Base-by-base conservation (phyloP, 176 grass and related monocot species). In the Saccharum officinarum region DNA sequence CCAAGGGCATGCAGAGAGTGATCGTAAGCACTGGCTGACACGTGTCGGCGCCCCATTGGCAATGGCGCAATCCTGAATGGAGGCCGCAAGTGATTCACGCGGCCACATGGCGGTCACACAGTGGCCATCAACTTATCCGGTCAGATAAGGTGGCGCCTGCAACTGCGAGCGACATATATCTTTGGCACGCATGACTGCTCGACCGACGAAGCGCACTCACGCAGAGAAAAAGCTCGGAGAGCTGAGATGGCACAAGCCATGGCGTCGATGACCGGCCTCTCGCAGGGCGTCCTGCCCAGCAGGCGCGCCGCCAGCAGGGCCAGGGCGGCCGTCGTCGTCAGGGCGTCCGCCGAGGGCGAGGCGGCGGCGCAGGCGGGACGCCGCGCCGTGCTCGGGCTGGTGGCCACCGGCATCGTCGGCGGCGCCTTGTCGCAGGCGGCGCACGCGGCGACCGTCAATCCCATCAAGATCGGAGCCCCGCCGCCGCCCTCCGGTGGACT, bases 261-360 rank as follows among this genome's bases (percentile, higher is more conserved):
- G 93, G 93, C 96, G 86, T 98, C 96, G 50, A 98, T 94, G 89
- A 92, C 96, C 63, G 96, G 96, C 61, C 75, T 97, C 17, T 92
- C 92, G 17, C 95, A 85, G 74, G 93, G 83, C 34, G 88, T 95
- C 49, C 62, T 90, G 34, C 85, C 90, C 22, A 31, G 75, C 73
- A 87, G 81, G 26, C 86, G 73, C 22, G 77, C 67, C 6, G 77
- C 59, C 65, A 36, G 72, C 80, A 88, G 87, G 22, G 54, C 91
- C 54, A 80, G 91, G 10, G 67, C 86, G 33, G 26, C 63, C 42
- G 83, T 72, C 31, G 82, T 54, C 62, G 66, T 95, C 63, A 88
- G 83, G 76, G 93, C 91, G 11, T 77, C 64, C 31, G 59, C 86
- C 2, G 91, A 94, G 70, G 79, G 79, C 25, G 95, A 95, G 15